Percentiles rank a stretch among this genome's conserved stretches.
Evolutionary conservation across 2,329 filamentous ascomycete species (phyloP).

Genomic region (Fusarium hostae): DNA sequence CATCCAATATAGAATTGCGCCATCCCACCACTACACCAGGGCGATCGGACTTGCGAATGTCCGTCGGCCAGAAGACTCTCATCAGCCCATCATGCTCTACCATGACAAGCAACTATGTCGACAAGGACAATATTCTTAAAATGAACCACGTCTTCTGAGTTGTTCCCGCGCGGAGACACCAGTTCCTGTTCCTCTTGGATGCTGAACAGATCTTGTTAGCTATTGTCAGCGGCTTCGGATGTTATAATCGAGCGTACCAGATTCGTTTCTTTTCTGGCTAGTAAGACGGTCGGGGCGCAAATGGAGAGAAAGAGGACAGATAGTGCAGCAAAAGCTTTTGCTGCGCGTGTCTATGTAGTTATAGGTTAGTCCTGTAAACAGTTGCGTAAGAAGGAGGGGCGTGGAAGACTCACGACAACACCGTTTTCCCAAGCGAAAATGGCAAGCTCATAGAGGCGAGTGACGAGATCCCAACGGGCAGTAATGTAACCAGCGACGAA

Average conservation of each 20-base stretch:
- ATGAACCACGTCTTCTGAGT: constrained; percentile 91
- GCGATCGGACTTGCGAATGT: constrained; percentile 76
- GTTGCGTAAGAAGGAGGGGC: constrained; percentile 1
- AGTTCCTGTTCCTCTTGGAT: constrained; percentile 80
- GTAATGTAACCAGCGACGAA: constrained; percentile 99
- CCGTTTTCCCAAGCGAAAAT: constrained; percentile 99
- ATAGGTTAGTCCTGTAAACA: constrained; percentile 4
- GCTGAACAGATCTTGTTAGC: constrained; percentile 61
- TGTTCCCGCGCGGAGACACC: constrained; percentile 96
- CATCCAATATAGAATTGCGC: constrained; percentile 90
- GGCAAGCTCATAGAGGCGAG: constrained; percentile 93
- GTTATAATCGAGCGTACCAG: constrained; percentile 67
- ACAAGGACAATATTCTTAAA: constrained; percentile 64
- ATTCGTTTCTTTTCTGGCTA: constrained; percentile 82
- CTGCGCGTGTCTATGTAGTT: constrained; percentile 75
- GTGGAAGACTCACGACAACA: constrained; percentile 77
- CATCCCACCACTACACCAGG: constrained; percentile 93
- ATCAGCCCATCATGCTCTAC: constrained; percentile 86
- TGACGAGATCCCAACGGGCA: constrained; percentile 98
- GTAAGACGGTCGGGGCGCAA: constrained; percentile 82
- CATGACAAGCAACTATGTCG: constrained; percentile 63
- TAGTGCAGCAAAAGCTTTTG: constrained; percentile 85
- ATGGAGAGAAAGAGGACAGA: constrained; percentile 87
- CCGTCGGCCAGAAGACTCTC: constrained; percentile 98
- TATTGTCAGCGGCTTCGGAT: constrained; percentile 32